Percentiles rank a stretch among this genome's conserved stretches.
Conservation (phyloP, 352 stramenopile genomes). For the Pythium phragmiticola region DNA sequence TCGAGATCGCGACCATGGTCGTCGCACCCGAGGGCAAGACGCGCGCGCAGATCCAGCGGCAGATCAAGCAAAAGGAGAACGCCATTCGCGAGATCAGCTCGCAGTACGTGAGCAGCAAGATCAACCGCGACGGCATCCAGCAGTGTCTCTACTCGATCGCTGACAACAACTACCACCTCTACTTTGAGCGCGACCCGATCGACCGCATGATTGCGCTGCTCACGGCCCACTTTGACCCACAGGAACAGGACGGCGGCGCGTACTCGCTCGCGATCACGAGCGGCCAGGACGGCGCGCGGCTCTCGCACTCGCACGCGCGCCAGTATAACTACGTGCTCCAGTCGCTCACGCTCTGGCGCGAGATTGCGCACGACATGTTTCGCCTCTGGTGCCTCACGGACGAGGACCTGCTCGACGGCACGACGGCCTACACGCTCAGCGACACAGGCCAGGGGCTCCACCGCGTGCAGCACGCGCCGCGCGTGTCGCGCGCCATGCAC, state of each 20-base stretch:
- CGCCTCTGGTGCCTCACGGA: slow-evolving; percentile 94
- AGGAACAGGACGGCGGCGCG: slow-evolving; percentile 47
- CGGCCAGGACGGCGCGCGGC: slow-evolving; percentile 89
- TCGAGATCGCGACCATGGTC: slow-evolving; percentile 94
- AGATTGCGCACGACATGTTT: slow-evolving; percentile 97
- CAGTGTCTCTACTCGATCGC: slow-evolving; percentile 96
- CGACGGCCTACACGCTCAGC: slow-evolving; percentile 84
- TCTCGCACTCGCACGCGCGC: slow-evolving; percentile 93
- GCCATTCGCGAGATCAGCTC: slow-evolving; percentile 87
- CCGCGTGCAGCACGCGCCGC: slow-evolving; percentile 92
- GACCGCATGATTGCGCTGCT: slow-evolving; percentile 94
- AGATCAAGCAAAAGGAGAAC: slow-evolving; percentile 93
- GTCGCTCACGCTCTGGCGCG: slow-evolving; percentile 94
- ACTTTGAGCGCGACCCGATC: slow-evolving; percentile 96
- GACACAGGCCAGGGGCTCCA: slow-evolving; percentile 96
- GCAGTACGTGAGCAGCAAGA: slow-evolving; percentile 51
- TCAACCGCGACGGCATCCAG: slow-evolving; percentile 87
- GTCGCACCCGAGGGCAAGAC: slow-evolving; percentile 91
- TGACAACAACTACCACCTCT: slow-evolving; percentile 97
- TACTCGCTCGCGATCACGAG: slow-evolving; percentile 92
- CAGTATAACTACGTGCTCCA: slow-evolving; percentile 97
- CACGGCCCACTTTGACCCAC: slow-evolving; percentile 83
- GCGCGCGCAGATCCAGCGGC: slow-evolving; percentile 84
- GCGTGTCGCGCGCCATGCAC: slow-evolving; percentile 94
- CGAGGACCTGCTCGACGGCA: slow-evolving; percentile 89